Evolutionary conservation across 1,139 yeast species (phyloP).

Genomic region (Meyerozyma sp.): DNA sequence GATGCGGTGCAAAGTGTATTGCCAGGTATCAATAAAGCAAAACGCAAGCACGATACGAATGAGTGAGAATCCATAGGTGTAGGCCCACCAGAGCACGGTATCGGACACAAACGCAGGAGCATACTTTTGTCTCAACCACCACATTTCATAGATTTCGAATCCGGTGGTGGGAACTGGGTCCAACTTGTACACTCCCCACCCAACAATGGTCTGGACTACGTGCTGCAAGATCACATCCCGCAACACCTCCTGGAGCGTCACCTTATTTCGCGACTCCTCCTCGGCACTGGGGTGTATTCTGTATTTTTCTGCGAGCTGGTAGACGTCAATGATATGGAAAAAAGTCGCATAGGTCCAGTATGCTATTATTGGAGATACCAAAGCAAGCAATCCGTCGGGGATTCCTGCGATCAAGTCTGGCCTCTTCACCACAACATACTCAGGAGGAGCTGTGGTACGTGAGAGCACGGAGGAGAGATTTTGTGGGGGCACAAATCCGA

Average conservation of each 20-base stretch:
- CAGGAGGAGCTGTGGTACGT: constrained; percentile 9
- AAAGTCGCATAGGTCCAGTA: constrained; percentile 77
- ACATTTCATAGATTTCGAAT: constrained; percentile 60
- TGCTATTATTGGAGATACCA: constrained; percentile 69
- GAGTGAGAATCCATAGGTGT: constrained; percentile 57
- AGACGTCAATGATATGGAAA: constrained; percentile 71
- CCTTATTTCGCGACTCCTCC: constrained; percentile 69
- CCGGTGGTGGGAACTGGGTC: constrained; percentile 73
- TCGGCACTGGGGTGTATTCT: constrained; percentile 92
- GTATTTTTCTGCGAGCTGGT: constrained; percentile 71
- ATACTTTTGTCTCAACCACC: constrained; percentile 50
- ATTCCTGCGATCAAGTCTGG: constrained; percentile 38
- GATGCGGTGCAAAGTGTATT: constrained; percentile 77
- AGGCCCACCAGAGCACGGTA: constrained; percentile 38
- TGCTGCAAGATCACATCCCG: constrained; percentile 85
- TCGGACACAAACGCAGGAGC: constrained; percentile 39
- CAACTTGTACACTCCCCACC: constrained; percentile 44
- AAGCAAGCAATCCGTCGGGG: constrained; percentile 70
- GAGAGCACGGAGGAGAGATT: constrained; percentile 14
- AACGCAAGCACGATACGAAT: constrained; percentile 59
- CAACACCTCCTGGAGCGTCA: constrained; percentile 61
- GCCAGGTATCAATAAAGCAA: constrained; percentile 87
- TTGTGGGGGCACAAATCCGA: constrained; percentile 10
- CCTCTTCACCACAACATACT: constrained; percentile 1
- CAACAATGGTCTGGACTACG: constrained; percentile 70